Percentiles rank a stretch among this genome's conserved stretches.
Evolutionary conservation across 768 basidiomycete genomes (phyloP).

Genomic region (Leccinum incarnatum): DNA sequence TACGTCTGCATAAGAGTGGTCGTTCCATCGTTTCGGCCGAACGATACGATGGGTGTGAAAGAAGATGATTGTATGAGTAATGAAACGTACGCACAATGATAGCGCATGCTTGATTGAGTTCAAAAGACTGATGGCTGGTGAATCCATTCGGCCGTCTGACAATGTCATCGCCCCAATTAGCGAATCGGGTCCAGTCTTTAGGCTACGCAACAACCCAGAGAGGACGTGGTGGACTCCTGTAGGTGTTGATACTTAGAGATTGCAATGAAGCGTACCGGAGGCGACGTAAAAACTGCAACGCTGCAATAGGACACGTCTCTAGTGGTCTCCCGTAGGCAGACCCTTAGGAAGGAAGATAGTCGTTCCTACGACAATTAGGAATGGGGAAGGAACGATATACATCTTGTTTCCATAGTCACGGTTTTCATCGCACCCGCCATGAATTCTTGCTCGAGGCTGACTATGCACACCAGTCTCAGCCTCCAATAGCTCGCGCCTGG

Average conservation of each 20-base stretch:
- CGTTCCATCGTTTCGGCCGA: neutral
- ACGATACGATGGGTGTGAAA: neutral
- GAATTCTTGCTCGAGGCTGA: conserved; percentile 27
- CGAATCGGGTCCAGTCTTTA: too few species aligned
- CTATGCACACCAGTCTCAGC: conserved; percentile 28
- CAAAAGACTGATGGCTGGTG: too few species aligned
- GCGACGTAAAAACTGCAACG: conserved; percentile 30
- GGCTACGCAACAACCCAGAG: too few species aligned
- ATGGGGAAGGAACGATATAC: conserved; percentile 16
- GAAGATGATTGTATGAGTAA: conserved; percentile 3
- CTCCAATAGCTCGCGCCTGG: conserved; percentile 18
- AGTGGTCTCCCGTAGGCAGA: too few species aligned
- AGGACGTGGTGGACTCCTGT: too few species aligned
- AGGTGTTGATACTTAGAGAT: too few species aligned
- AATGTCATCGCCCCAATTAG: too few species aligned
- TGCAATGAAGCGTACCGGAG: conserved; percentile 12
- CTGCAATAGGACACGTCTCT: too few species aligned
- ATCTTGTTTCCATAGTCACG: conserved; percentile 34
- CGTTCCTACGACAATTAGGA: too few species aligned
- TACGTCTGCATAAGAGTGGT: neutral
- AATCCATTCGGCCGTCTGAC: too few species aligned
- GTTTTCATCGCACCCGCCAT: conserved; percentile 39
- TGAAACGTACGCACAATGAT: conserved; percentile 1
- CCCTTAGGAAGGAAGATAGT: too few species aligned
- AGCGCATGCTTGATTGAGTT: neutral